Conservation (phyloP, 2,329 filamentous ascomycete species). For the Curvularia verruculosa region DNA sequence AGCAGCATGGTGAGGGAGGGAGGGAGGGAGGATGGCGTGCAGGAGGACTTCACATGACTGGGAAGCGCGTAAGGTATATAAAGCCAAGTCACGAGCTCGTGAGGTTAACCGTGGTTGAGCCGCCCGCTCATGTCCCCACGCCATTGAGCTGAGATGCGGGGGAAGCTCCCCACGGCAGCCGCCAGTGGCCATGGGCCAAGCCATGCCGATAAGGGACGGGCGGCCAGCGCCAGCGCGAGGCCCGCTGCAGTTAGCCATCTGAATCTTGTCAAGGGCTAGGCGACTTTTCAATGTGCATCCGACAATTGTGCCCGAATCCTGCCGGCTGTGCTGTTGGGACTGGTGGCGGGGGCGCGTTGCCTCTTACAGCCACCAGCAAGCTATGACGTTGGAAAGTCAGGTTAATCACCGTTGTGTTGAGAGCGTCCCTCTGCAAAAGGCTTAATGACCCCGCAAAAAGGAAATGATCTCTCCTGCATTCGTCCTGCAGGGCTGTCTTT, state of each 20-base stretch:
- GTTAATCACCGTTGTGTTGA: slow-evolving; percentile 42
- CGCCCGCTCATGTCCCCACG: slow-evolving; percentile 31
- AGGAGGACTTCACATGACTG: slow-evolving; percentile 6
- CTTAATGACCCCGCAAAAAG: slow-evolving; percentile 40
- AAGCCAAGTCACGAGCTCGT: slow-evolving; percentile 16
- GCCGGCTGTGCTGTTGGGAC: slow-evolving; percentile 32
- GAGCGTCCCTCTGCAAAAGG: slow-evolving; percentile 36
- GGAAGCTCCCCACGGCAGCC: slow-evolving; percentile 16
- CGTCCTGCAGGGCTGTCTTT: not conserved
- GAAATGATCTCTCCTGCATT: slow-evolving; percentile 20
- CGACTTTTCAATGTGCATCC: slow-evolving; percentile 1
- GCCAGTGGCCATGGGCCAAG: too few relatives aligned
- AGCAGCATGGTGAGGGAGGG: slow-evolving; percentile 28
- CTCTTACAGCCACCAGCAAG: slow-evolving; percentile 25
- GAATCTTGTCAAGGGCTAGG: not conserved
- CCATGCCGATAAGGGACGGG: slow-evolving; percentile 17
- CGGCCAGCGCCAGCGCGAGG: not conserved
- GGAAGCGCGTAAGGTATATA: not conserved
- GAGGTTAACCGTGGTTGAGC: slow-evolving; percentile 21
- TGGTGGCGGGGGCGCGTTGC: slow-evolving; percentile 31
- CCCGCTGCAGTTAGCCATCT: not conserved
- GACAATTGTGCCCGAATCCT: slow-evolving; percentile 30
- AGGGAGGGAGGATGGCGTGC: not conserved
- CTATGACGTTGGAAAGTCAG: slow-evolving; percentile 41
- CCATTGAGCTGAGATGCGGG: slow-evolving; percentile 28